phyloP scores from a whole-genome alignment of 305 asterid species.

The Rubia balearica region DNA sequence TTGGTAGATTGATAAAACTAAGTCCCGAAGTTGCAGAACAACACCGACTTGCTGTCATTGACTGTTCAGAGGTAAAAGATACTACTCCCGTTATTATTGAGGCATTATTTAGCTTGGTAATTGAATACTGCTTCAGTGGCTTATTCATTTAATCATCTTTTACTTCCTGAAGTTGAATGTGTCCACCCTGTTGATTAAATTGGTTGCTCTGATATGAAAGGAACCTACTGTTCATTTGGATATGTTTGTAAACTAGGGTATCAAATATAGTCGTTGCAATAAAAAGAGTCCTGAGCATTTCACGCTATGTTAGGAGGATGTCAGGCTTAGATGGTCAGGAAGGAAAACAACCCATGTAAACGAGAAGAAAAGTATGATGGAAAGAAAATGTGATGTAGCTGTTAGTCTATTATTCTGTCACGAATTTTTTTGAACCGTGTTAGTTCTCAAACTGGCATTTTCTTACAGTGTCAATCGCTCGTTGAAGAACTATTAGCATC shows the following conservation, averaged over 20 bases:
- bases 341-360: not conserved
- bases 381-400: conserved; percentile 1
- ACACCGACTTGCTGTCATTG: conserved; percentile 97
- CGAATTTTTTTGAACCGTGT: not conserved
- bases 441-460: conserved; percentile 22
- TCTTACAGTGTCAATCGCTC: conserved; percentile 80
- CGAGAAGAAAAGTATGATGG: not conserved
- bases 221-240: not conserved
- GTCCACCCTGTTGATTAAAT: not conserved
- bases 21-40: conserved; percentile 96
- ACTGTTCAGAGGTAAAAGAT: conserved; percentile 78
- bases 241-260: not conserved
- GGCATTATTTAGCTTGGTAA: not conserved
- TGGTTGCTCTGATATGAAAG: conserved; percentile 22
- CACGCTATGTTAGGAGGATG: not conserved
- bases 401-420: not conserved
- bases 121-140: not conserved
- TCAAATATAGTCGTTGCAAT: not conserved
- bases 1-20: conserved; percentile 88
- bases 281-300: not conserved
- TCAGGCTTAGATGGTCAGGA: not conserved
- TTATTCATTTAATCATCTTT: not conserved
- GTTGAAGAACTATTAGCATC: conserved; percentile 85
- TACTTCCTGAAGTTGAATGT: conserved; percentile 1
- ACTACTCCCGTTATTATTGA: not conserved